Evolutionary conservation across 2,329 filamentous ascomycete species (phyloP), one percentile per base, ranked within the genome.

Genomic region (Clarireedia paspali): DNA sequence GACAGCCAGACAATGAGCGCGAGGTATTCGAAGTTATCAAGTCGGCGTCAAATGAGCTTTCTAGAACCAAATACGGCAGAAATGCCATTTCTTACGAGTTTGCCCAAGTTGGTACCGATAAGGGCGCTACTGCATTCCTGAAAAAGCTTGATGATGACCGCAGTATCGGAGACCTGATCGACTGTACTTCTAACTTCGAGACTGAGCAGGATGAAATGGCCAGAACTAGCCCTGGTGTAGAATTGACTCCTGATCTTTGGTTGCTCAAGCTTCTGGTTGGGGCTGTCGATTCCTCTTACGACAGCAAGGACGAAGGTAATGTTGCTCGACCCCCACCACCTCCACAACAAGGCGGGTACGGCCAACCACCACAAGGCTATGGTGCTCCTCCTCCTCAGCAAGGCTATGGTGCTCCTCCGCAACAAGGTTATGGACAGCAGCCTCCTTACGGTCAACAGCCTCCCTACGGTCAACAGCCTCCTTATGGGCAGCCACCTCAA

Each of bases 241-340:
- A 55, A 0, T 24, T 55, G 9, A 55, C 52, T n/a, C 52, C 52
- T 12, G 46, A 55, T 6, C 39, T 55, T 14, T 55, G 52, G 52
- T 34, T 55, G 9, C 44, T 60, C 60, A 87, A 87, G 70, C 75
- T 87, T 57, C 79, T 87, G 50, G 78, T 87, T 26, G 84, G 84
- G 58, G 79, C 82, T 39, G 84, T 87, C 65, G 84, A 87, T 64
- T 74, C 77, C 24, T 82, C 80, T 20, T 86, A 86, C 62, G 83
- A 86, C 61, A 77, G 75, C 63, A 83, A 85, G 68, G 83, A 86
- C 60, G 83, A 86, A 69, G 30, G 53, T 30, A 23, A 17, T 27
- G 47, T 40, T n/a, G 34, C 39, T 14, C 39, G 47, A 34, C 53
- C 53, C 23, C 47, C 26, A n/a, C 47, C 47, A 39, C 57, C 47